Evolutionary conservation across 164 flowering plant genomes (phyloP).

Genomic region (Malania oleifera): DNA sequence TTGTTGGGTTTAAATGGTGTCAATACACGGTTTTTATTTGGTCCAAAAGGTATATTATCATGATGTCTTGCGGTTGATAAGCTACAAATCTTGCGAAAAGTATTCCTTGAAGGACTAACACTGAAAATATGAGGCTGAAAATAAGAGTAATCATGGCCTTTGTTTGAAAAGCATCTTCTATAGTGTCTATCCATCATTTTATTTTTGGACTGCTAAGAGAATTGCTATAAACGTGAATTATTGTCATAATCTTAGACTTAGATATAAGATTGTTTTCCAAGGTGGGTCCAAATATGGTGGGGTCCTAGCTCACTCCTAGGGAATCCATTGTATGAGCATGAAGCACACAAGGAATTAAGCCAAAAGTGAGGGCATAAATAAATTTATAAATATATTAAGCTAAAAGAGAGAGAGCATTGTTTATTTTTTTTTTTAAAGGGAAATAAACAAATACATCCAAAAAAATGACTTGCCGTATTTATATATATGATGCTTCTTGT

Average conservation of each 20-base stretch:
- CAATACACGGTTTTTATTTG: too few relatives aligned
- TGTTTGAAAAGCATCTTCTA: constrained; percentile 18
- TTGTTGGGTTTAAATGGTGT: too few relatives aligned
- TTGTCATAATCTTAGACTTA: constrained; percentile 25
- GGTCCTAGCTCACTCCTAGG: not conserved
- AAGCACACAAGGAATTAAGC: not conserved
- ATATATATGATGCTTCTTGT: constrained; percentile 23
- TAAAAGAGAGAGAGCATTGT: too few relatives aligned
- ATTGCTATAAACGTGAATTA: constrained; percentile 31
- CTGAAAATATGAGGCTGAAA: too few relatives aligned
- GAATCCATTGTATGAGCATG: constrained; percentile 6
- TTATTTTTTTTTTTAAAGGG: not conserved
- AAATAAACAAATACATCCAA: not conserved
- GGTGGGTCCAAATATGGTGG: constrained; percentile 13
- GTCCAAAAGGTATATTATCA: too few relatives aligned
- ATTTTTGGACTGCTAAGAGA: constrained; percentile 20
- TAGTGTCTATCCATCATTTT: constrained; percentile 33
- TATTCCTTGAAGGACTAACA: too few relatives aligned
- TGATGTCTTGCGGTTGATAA: too few relatives aligned
- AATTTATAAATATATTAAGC: too few relatives aligned
- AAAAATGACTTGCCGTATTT: not conserved
- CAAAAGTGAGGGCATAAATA: too few relatives aligned
- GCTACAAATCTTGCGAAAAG: too few relatives aligned
- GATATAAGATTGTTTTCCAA: constrained; percentile 14
- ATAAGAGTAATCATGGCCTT: constrained; percentile 21